These are phyloP conservation scores for Hirschioporus abietinus DNA, from an alignment of 768 basidiomycete genomes.

Conservation along the genomic window DNA sequence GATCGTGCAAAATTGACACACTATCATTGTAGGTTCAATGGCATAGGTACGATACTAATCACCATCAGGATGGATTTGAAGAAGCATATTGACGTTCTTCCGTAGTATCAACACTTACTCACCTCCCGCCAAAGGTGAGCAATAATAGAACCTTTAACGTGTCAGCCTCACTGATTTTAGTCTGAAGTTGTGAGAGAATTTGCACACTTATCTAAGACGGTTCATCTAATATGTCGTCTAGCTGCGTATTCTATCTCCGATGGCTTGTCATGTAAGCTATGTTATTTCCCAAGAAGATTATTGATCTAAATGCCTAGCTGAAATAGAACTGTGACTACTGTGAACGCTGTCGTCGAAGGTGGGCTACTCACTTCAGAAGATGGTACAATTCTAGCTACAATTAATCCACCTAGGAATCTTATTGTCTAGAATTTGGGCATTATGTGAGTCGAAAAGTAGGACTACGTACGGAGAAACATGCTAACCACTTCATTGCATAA, in stretches of 20 bases:
- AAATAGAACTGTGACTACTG: no score
- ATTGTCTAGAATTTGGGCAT: slow-evolving; percentile 10
- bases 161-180: neutral
- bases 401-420: slow-evolving; percentile 8
- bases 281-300: no score
- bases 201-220: neutral
- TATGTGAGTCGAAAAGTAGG: slow-evolving; percentile 6
- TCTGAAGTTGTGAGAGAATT: no score
- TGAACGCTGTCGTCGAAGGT: no score
- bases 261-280: slow-evolving; percentile 11
- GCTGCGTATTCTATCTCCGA: slow-evolving; percentile 13
- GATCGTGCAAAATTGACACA: neutral
- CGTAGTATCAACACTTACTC: slow-evolving; percentile 6
- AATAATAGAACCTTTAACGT: neutral
- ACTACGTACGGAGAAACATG: neutral
- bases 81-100: no score
- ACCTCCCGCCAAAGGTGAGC: slow-evolving; percentile 1
- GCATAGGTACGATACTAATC: slow-evolving; percentile 5
- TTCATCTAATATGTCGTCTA: neutral
- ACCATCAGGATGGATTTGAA: no score
- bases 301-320: no score
- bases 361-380: no score
- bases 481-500: neutral
- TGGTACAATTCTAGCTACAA: no score
- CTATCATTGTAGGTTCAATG: slow-evolving; percentile 4